Base-by-base conservation (phyloP, 2,329 filamentous ascomycete genomes). In the Scytalidium lignicola region DNA sequence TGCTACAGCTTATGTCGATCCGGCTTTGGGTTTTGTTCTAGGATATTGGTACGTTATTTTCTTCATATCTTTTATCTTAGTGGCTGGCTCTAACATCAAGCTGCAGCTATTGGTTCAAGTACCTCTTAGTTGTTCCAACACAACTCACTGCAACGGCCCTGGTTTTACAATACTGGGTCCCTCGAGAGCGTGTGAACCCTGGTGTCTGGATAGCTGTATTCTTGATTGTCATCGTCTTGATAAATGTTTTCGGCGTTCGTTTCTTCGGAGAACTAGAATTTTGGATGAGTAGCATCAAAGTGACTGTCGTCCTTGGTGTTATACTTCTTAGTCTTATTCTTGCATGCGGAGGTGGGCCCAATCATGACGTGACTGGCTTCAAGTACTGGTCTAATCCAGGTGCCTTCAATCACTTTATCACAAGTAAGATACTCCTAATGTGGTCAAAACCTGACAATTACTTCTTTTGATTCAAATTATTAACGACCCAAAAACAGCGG, bases 61-160 rank as follows among this genome's bases (percentile, higher is more conserved):
- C 23, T 10, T 10, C n/a, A n/a, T n/a, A n/a, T n/a, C n/a, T n/a
- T n/a, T n/a, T n/a, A n/a, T n/a, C n/a, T n/a, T n/a, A n/a, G n/a
- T n/a, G n/a, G n/a, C n/a, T n/a, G n/a, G n/a, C n/a, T n/a, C 10
- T 26, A 26, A 26, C 10, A 26, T 26, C 23, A 26, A 26, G 10
- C 23, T 26, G 10, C 15, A 37, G 32, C 18, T 48, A 51, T 21
- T 49, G 26, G 39, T 48, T 41, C 23, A 49, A 59, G 69, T 93
- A 93, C 66, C 88, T 93, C 63, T 91, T 95, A 60, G 79, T 87
- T 47, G 90, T 86, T 1, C 88, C 89, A 1, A 93, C 93, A 63
- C 88, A 95, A 65, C 71, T 95, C 28, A 93, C 88, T 1, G 89
- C 89, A 39, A 81, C 79, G 15, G 82, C 87, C 4, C 69, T 95